These are phyloP conservation scores for Pythium monospermum DNA, from an alignment of 352 stramenopile species.

Conservation along the genomic window DNA sequence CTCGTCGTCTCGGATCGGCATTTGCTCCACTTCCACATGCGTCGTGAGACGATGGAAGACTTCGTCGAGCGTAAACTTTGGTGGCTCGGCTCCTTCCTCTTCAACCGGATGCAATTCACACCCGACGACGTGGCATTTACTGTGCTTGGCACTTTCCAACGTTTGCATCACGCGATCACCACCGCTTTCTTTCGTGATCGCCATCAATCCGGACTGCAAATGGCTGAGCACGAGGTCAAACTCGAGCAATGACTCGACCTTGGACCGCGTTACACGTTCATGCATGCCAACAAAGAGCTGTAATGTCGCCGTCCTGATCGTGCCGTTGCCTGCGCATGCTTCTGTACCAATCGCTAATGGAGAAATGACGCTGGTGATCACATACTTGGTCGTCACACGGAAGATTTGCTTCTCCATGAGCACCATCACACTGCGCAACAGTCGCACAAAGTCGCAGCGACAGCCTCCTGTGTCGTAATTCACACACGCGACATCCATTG, in stretches of 20 bases:
- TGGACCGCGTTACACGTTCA: conserved; percentile 17
- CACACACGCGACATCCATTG: conserved; percentile 41
- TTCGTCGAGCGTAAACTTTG: conserved; percentile 48
- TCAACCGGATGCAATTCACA: conserved; percentile 44
- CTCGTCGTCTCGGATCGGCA: conserved; percentile 61
- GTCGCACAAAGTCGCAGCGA: conserved; percentile 40
- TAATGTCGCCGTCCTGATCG: conserved; percentile 36
- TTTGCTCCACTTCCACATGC: conserved; percentile 50
- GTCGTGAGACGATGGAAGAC: conserved; percentile 65
- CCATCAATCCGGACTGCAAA: conserved; percentile 44
- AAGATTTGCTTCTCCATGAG: conserved; percentile 36
- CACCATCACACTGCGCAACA: conserved; percentile 42
- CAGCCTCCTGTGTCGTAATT: conserved; percentile 32
- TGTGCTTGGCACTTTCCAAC: conserved; percentile 31
- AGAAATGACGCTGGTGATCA: conserved; percentile 14
- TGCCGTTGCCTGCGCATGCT: background rate
- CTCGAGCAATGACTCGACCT: conserved; percentile 31
- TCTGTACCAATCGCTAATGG: background rate
- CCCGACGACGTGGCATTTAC: conserved; percentile 58
- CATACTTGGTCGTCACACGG: conserved; percentile 37
- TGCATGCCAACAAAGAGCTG: conserved; percentile 42
- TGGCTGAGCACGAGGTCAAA: conserved; percentile 61
- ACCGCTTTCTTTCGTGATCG: conserved; percentile 11
- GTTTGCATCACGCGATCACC: background rate
- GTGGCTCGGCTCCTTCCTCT: background rate